Conservation (phyloP, 306 rosid species). For the Alnus rubra region DNA sequence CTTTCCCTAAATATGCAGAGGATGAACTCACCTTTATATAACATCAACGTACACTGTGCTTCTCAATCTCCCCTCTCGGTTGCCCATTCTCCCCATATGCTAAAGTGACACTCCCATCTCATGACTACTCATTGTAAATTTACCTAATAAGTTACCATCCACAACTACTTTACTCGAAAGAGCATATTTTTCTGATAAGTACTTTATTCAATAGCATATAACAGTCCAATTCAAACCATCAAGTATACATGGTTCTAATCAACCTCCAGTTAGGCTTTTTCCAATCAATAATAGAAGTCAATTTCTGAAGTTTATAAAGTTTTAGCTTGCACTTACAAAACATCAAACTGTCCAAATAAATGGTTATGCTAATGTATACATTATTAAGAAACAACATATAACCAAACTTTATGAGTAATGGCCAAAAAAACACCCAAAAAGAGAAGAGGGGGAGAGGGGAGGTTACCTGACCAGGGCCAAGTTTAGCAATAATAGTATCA, state of each 20-base stretch:
- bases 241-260: neutral
- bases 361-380: neutral
- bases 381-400: neutral
- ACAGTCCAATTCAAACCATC: neutral
- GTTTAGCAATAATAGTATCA: slow-evolving; percentile 74
- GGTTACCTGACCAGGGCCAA: slow-evolving; percentile 87
- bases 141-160: neutral
- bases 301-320: neutral
- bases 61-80: neutral
- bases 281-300: neutral
- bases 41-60: neutral
- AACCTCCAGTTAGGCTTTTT: neutral
- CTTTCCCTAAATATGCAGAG: neutral
- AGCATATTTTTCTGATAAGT: neutral
- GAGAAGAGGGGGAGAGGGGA: neutral
- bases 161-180: neutral
- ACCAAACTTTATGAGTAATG: slow-evolving; percentile 8
- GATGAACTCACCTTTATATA: neutral
- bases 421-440: neutral
- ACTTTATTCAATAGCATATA: neutral
- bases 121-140: neutral
- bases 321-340: neutral
- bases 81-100: neutral
- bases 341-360: neutral
- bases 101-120: neutral